A percentile compares a stretch with the other conserved stretches of the same genome.
Conservation (phyloP, 2,329 filamentous ascomycete species). For the Capronia americana region DNA sequence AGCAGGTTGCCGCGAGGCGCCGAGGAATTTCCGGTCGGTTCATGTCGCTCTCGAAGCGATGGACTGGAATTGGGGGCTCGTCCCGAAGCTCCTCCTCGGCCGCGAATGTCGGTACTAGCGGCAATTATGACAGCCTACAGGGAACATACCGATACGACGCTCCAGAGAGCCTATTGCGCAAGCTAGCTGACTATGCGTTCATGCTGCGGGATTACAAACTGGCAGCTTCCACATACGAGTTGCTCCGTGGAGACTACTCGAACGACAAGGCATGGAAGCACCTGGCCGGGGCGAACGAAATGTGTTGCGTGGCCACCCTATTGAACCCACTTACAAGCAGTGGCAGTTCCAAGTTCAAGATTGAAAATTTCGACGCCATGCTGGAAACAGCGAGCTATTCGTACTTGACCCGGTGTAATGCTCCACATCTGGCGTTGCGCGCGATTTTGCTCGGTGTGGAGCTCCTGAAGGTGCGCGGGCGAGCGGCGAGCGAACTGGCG, state of each 20-base stretch:
- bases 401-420: constrained; percentile 82
- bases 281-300: constrained; percentile 92
- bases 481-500: constrained; percentile 81
- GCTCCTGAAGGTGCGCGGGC: constrained; percentile 79
- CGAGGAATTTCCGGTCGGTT: constrained; percentile 91
- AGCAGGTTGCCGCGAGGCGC: constrained; percentile 89
- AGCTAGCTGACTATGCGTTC: constrained; percentile 91
- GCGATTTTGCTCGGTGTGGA: constrained; percentile 79
- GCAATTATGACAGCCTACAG: constrained; percentile 76
- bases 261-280: constrained; percentile 98
- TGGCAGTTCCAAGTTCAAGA: constrained; percentile 74
- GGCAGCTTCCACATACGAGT: constrained; percentile 87
- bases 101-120: constrained; percentile 53
- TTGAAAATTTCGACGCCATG: constrained; percentile 83
- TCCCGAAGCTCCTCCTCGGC: constrained; percentile 66
- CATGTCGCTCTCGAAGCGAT: constrained; percentile 90
- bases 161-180: constrained; percentile 89
- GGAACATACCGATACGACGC: constrained; percentile 85
- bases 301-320: constrained; percentile 85
- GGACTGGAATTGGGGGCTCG: constrained; percentile 77
- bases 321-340: constrained; percentile 73
- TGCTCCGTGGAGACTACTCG: constrained; percentile 84
- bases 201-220: constrained; percentile 98
- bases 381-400: constrained; percentile 91
- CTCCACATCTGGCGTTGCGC: constrained; percentile 79